Percentiles rank a stretch among this genome's conserved stretches.
Conservation (phyloP, 768 basidiomycete species). For the Hygrophorus pudorinus region DNA sequence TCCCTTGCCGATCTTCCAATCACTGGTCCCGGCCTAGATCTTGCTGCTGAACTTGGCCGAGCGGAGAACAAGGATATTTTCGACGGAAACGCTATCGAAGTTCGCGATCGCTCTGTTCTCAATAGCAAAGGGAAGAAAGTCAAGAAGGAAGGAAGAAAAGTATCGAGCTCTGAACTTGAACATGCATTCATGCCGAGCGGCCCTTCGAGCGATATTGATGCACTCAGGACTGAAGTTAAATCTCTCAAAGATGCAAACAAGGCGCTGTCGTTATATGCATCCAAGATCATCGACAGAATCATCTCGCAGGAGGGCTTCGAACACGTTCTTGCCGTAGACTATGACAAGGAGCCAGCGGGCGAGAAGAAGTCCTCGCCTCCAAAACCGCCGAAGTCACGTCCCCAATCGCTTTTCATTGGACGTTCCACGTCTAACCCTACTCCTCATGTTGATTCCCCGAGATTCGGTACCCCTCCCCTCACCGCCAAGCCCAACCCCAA, state of each 20-base stretch:
- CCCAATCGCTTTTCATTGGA: slow-evolving; percentile 51
- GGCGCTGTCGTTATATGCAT: slow-evolving; percentile 88
- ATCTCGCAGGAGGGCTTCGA: slow-evolving; percentile 96
- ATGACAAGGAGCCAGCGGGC: slow-evolving; percentile 43
- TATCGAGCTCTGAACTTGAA: slow-evolving; percentile 21
- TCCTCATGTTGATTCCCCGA: slow-evolving; percentile 15
- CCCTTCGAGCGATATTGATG: slow-evolving; percentile 52
- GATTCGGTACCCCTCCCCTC: slow-evolving; percentile 15
- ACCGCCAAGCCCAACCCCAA: slow-evolving; percentile 12
- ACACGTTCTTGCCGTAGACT: slow-evolving; percentile 91
- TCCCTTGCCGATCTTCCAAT: slow-evolving; percentile 81
- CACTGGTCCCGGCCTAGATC: slow-evolving; percentile 81
- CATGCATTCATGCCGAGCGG: slow-evolving; percentile 31
- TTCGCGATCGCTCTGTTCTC: slow-evolving; percentile 34
- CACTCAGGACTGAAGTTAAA: slow-evolving; percentile 81
- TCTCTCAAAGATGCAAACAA: slow-evolving; percentile 93
- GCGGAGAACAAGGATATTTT: slow-evolving; percentile 83
- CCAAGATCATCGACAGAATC: slow-evolving; percentile 96
- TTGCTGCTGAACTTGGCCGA: slow-evolving; percentile 85
- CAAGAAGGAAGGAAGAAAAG: slow-evolving; percentile 35
- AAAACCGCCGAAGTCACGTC: slow-evolving; percentile 37
- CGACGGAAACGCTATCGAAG: slow-evolving; percentile 43
- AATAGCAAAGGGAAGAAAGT: slow-evolving; percentile 38
- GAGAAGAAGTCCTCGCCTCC: slow-evolving; percentile 18
- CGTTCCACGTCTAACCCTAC: slow-evolving; percentile 29